Base-by-base conservation (phyloP, 202 grass and related monocot genomes). In the Schoenoplectus tabernaemontani region DNA sequence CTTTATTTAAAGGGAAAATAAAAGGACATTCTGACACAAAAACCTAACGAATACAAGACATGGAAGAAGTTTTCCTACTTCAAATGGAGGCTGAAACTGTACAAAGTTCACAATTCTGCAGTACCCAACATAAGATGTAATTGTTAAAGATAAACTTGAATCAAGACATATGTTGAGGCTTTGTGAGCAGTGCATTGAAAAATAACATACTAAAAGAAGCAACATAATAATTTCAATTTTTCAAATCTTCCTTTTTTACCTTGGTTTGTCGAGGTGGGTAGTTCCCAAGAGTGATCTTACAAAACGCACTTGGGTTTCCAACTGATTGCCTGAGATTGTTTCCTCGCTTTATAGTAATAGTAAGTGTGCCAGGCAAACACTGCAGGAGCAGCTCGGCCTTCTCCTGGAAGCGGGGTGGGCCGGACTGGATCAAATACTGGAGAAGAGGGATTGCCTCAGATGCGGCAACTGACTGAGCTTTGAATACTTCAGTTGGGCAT, bases 231-330 rank as follows among this genome's bases (percentile, higher is more conserved):
- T 53, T 74, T 73, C 44, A 47, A 73, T 8, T 68, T 41, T 43
- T 23, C 9, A 24, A 7, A 63, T 78, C 30, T 73, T 80, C n/a
- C n/a, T 59, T 47, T 46, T 33, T 71, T 96, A 99, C 96, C 90
- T 96, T 99, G 59, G 96, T 99, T 76, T 91, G 72, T 85, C 96
- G 91, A 71, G 96, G 83, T 3, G 96, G 85, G 78, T 96, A 92
- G 88, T 91, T 99, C 81, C 92, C 96, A 77, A 99, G 96, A 64
- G 96, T 99, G 83, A 99, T 88, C 83, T 99, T 99, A 86, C 96
- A 99, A 86, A 87, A 99, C 47, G 90, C 96, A 28, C 96, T 99
- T 57, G 96, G 64, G 85, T 99, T 99, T 91, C 96, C 96, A 75
- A 99, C 96, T 0, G 96, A 99, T 58, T 99, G 96, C 70, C 79